phyloP scores from a whole-genome alignment of 176 grass and related monocot species.

The Ensete glaucum region DNA sequence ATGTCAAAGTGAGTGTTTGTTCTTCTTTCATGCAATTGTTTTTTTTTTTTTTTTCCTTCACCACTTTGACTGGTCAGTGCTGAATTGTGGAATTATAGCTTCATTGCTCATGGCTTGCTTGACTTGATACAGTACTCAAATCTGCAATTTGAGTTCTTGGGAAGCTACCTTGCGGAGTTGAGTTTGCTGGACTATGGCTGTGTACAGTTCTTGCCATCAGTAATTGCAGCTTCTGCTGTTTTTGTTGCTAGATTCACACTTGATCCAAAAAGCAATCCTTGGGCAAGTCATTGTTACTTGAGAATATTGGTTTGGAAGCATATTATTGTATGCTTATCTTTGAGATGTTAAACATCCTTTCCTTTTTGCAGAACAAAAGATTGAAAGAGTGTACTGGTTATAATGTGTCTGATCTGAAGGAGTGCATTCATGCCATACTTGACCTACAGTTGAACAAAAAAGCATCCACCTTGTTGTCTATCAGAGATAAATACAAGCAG shows the following conservation, averaged over 20 bases:
- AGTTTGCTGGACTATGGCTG: slow-evolving; percentile 13
- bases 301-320: too few species aligned
- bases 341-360: slow-evolving; percentile 9
- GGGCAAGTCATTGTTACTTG: not conserved
- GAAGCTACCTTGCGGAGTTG: slow-evolving; percentile 11
- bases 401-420: slow-evolving; percentile 63
- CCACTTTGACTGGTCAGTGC: too few species aligned
- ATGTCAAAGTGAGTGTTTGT: slow-evolving; percentile 41
- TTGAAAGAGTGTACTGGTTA: slow-evolving; percentile 61
- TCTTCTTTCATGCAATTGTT: not conserved
- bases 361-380: slow-evolving; percentile 36
- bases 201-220: slow-evolving; percentile 7
- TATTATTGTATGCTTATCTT: too few species aligned
- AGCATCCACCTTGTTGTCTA: slow-evolving; percentile 28
- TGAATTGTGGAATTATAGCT: not conserved
- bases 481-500: slow-evolving; percentile 85
- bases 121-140: slow-evolving; percentile 4
- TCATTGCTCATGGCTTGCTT: not conserved
- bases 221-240: not conserved
- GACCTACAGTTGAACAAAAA: slow-evolving; percentile 71
- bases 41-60: not conserved
- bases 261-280: slow-evolving; percentile 4
- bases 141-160: slow-evolving; percentile 1
- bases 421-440: slow-evolving; percentile 51
- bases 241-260: slow-evolving; percentile 16